A percentile compares a stretch with the other conserved stretches of the same genome.
phyloP scores from a whole-genome alignment of 257 asterid genomes.

The Coffea eugenioides region DNA sequence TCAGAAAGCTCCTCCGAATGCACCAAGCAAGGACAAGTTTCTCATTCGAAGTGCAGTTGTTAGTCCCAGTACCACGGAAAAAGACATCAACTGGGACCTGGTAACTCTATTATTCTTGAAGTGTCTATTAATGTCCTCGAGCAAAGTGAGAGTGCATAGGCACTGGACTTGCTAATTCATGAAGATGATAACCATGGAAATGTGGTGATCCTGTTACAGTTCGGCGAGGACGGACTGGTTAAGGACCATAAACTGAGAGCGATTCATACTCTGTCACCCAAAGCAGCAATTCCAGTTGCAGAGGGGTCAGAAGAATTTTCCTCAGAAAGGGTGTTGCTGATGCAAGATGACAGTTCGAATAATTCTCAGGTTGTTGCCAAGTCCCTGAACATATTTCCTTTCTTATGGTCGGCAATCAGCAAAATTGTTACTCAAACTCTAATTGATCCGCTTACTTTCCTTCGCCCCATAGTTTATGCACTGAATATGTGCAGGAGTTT shows the following conservation, averaged over 20 bases:
- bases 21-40: conserved; percentile 29
- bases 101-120: conserved; percentile 11
- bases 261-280: conserved; percentile 26
- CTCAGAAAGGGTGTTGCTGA: conserved; percentile 16
- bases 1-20: conserved; percentile 16
- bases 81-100: conserved; percentile 22
- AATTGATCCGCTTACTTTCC: no score
- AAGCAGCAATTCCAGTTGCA: conserved; percentile 19
- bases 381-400: not conserved
- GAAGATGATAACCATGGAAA: not conserved
- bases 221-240: not conserved
- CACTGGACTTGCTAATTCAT: no score
- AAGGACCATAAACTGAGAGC: conserved; percentile 40
- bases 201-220: not conserved
- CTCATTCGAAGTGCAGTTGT: conserved; percentile 32
- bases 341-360: not conserved
- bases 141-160: not conserved
- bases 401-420: not conserved
- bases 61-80: conserved; percentile 16
- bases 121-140: no score
- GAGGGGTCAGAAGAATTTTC: conserved; percentile 27
- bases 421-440: no score
- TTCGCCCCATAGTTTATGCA: no score
- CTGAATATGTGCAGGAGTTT: no score
- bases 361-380: not conserved